Percentiles rank a stretch among this genome's conserved stretches.
Conservation (phyloP, 148 eudicot genomes). For the Linanthus parryae region DNA sequence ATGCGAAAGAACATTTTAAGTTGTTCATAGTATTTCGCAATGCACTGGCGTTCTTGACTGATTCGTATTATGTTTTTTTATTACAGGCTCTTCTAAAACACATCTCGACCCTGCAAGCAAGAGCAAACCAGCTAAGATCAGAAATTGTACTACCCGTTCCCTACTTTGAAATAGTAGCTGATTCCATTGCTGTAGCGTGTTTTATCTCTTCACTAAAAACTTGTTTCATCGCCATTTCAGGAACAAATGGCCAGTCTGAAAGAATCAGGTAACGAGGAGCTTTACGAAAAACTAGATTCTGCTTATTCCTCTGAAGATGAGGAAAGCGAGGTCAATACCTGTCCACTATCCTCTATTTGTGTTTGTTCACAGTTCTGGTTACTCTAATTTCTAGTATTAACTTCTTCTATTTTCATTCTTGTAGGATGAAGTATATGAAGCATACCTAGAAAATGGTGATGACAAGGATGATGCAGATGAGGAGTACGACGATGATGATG, state of each 20-base stretch:
- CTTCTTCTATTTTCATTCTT: not conserved
- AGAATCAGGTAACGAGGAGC: conserved; percentile 48
- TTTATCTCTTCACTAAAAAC: not conserved
- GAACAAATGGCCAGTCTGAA: conserved; percentile 46
- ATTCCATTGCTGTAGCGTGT: not conserved
- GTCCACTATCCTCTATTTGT: not conserved
- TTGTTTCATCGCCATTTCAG: conserved; percentile 24
- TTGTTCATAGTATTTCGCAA: too few species aligned
- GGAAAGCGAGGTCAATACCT: conserved; percentile 55
- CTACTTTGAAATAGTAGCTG: not conserved
- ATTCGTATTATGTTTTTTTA: conserved; percentile 13
- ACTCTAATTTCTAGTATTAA: not conserved
- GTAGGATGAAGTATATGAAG: conserved; percentile 64
- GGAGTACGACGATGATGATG: conserved; percentile 12
- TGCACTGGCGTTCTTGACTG: conserved; percentile 12
- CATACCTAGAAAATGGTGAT: conserved; percentile 26
- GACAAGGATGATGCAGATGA: conserved; percentile 19
- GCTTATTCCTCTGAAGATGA: conserved; percentile 80
- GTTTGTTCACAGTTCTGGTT: not conserved
- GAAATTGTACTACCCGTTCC: conserved; percentile 56
- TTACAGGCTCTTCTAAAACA: conserved; percentile 77
- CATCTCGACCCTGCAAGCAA: conserved; percentile 49
- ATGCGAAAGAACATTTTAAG: too few species aligned
- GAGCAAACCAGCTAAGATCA: conserved; percentile 55
- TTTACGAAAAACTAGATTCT: conserved; percentile 59